These are phyloP conservation scores for Angophora floribunda DNA, from an alignment of 345 rosid genomes.

Conservation along the genomic window DNA sequence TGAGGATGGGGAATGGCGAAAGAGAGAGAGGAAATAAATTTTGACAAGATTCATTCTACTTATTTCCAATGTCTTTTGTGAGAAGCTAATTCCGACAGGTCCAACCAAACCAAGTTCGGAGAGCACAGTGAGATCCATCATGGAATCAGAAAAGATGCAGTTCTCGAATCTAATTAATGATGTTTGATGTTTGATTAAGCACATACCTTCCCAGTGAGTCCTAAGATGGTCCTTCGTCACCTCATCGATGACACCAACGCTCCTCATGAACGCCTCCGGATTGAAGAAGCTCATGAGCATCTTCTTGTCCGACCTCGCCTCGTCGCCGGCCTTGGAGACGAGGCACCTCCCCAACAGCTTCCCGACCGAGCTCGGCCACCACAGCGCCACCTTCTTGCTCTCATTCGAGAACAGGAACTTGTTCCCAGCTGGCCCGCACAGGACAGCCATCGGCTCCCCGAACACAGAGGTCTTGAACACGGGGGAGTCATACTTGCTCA, in stretches of 20 bases:
- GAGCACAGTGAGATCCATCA: background rate
- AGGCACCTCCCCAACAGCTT: background rate
- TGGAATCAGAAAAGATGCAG: background rate
- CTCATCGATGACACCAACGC: background rate
- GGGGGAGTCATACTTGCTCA: background rate
- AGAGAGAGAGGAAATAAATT: no score
- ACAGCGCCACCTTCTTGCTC: background rate
- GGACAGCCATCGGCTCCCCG: background rate
- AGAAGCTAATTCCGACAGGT: background rate
- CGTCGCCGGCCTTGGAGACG: background rate
- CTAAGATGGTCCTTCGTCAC: background rate
- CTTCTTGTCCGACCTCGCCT: background rate
- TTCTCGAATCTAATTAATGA: background rate
- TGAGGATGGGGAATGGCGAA: no score
- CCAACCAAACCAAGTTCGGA: background rate
- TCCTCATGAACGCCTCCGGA: background rate
- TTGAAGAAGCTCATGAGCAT: background rate
- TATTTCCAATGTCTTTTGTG: background rate
- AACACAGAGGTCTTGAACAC: background rate
- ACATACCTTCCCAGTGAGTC: slow-evolving; percentile 8
- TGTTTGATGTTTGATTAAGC: background rate
- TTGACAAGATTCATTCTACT: no score
- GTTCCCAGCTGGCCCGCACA: background rate
- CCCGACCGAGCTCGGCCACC: background rate
- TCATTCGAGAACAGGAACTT: slow-evolving; percentile 2